Conservation (phyloP, 2,329 filamentous ascomycete genomes). For the Tolypocladium ovalisporum region DNA sequence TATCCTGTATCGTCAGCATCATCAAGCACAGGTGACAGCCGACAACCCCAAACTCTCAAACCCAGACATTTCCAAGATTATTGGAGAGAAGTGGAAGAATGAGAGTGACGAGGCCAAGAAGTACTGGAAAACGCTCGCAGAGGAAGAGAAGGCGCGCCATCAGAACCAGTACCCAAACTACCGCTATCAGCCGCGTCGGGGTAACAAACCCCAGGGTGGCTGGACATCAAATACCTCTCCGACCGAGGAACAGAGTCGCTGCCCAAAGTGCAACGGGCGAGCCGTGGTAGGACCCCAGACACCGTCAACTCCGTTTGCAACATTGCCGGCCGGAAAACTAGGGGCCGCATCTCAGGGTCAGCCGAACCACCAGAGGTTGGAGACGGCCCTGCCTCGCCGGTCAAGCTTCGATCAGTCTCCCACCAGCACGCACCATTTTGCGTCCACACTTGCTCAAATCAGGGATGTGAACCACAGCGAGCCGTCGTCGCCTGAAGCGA, state of each 20-base stretch:
- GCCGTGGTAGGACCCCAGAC: slow-evolving; percentile 53
- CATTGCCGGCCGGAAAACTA: slow-evolving; percentile 18
- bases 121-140: slow-evolving; percentile 80
- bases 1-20: slow-evolving; percentile 91
- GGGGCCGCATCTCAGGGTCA: slow-evolving; percentile 9
- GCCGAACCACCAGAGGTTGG: slow-evolving; percentile 9
- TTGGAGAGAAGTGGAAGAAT: slow-evolving; percentile 82
- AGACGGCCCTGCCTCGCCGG: slow-evolving; percentile 14
- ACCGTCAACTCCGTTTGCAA: slow-evolving; percentile 37
- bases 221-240: slow-evolving; percentile 19
- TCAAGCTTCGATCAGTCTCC: slow-evolving; percentile 16
- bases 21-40: slow-evolving; percentile 71
- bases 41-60: slow-evolving; percentile 85
- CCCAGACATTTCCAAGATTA: slow-evolving; percentile 94
- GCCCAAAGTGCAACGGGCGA: slow-evolving; percentile 61
- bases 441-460: slow-evolving; percentile 10
- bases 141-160: slow-evolving; percentile 87
- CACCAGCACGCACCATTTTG: slow-evolving; percentile 10
- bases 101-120: slow-evolving; percentile 65
- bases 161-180: slow-evolving; percentile 87
- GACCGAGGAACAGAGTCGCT: slow-evolving; percentile 44
- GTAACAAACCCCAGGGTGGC: slow-evolving; percentile 22
- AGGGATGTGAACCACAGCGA: slow-evolving; percentile 26
- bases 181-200: slow-evolving; percentile 78
- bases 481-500: slow-evolving; percentile 38